Evolutionary conservation across 2,329 filamentous ascomycete species (phyloP).

Genomic region (Lasiodiplodia sp.): DNA sequence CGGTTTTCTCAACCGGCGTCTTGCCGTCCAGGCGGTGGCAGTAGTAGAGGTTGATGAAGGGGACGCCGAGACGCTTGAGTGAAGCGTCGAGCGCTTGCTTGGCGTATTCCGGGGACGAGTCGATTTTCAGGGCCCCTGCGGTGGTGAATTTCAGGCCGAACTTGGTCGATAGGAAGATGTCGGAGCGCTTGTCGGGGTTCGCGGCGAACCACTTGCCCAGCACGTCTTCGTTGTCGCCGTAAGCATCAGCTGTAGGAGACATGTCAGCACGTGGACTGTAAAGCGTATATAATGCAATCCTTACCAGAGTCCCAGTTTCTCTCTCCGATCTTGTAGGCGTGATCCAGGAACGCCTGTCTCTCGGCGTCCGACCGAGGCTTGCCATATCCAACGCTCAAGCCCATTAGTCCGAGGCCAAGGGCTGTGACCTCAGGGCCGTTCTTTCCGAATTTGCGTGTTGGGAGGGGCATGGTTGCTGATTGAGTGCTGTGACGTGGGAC

Average conservation of each 20-base stretch:
- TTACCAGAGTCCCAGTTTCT: conserved; percentile 59
- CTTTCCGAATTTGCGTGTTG: conserved; percentile 58
- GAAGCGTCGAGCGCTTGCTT: conserved; percentile 49
- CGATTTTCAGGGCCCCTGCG: conserved; percentile 40
- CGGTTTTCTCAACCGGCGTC: conserved; percentile 58
- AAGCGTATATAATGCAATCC: neutral
- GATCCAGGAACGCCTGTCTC: conserved; percentile 60
- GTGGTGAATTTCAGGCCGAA: conserved; percentile 55
- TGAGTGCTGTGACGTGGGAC: too few relatives aligned
- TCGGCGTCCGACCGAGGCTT: conserved; percentile 57
- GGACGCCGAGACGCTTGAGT: conserved; percentile 49
- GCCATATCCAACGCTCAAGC: conserved; percentile 57
- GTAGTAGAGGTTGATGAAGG: conserved; percentile 54
- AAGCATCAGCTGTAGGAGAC: conserved; percentile 37
- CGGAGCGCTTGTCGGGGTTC: conserved; percentile 29
- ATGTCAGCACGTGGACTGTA: conserved; percentile 33
- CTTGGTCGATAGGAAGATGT: conserved; percentile 56
- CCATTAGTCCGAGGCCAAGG: conserved; percentile 64
- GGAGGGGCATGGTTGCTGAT: conserved; percentile 36
- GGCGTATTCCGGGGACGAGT: conserved; percentile 51
- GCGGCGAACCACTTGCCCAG: conserved; percentile 44
- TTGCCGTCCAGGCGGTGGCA: conserved; percentile 52
- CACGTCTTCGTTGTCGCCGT: conserved; percentile 45
- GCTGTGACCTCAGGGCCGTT: conserved; percentile 60
- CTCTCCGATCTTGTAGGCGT: conserved; percentile 58